A percentile compares a stretch with the other conserved stretches of the same genome.
phyloP scores from a whole-genome alignment of 108 stramenopile species.

The Pelagomonas calceolata region DNA sequence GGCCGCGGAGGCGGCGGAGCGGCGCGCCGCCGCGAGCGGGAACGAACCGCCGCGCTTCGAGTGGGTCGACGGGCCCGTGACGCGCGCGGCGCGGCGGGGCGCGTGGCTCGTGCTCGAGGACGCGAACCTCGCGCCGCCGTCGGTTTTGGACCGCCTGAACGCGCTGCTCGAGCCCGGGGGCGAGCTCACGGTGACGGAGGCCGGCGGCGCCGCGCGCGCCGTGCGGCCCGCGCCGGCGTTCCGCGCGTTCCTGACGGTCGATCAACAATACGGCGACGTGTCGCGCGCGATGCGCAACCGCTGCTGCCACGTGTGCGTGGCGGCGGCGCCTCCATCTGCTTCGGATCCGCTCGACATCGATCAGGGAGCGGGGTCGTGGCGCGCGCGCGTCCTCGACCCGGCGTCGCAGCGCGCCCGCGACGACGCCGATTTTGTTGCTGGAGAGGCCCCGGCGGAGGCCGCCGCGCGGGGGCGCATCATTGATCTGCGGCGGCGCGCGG shows the following conservation, averaged over 20 bases:
- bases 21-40: not conserved
- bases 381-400: too few relatives aligned
- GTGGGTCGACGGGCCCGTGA: slow-evolving; percentile 90
- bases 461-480: too few relatives aligned
- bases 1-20: not conserved
- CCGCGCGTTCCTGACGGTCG: slow-evolving; percentile 82
- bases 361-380: too few relatives aligned
- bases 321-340: not conserved
- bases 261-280: slow-evolving; percentile 75
- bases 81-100: slow-evolving; percentile 75
- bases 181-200: slow-evolving; percentile 75
- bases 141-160: slow-evolving; percentile 94
- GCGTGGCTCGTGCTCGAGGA: slow-evolving; percentile 88
- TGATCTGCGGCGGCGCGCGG: too few relatives aligned
- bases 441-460: too few relatives aligned
- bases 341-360: too few relatives aligned
- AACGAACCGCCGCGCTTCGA: slow-evolving; percentile 41
- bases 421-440: too few relatives aligned
- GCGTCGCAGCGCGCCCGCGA: too few relatives aligned
- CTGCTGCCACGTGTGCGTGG: slow-evolving; percentile 76
- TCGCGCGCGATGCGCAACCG: slow-evolving; percentile 98
- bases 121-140: slow-evolving; percentile 85
- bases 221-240: slow-evolving; percentile 84
- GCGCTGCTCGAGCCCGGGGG: slow-evolving; percentile 87
- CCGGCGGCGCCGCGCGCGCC: slow-evolving; percentile 42